Conservation (phyloP, 78 protist species). For the Dictyostelium brefeldianum region DNA sequence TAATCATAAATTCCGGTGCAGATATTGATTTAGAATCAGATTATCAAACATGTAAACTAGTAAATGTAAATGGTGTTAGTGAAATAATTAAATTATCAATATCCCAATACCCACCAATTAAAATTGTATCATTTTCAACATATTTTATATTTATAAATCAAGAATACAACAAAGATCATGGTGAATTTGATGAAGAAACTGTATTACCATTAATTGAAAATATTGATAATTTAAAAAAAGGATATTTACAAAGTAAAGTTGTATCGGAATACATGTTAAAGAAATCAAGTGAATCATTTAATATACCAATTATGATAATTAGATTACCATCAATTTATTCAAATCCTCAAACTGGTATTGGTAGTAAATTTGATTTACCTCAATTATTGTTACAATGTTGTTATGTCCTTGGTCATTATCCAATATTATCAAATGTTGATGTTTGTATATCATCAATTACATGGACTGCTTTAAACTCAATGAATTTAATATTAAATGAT, state of each 20-base stretch:
- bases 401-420: neutral
- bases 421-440: neutral
- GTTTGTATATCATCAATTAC: neutral
- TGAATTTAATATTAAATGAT: neutral
- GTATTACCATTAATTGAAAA: neutral
- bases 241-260: constrained; percentile 46
- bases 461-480: neutral
- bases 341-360: constrained; percentile 32
- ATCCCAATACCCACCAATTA: neutral
- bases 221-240: neutral
- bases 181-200: neutral
- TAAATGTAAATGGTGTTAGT: constrained; percentile 20
- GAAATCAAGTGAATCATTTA: neutral
- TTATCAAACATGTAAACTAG: constrained; percentile 4
- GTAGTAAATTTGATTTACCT: constrained; percentile 9
- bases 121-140: constrained; percentile 34
- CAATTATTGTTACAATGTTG: neutral
- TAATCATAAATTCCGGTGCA: constrained; percentile 38
- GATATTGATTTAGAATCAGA: constrained; percentile 5
- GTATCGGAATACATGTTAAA: constrained; percentile 11
- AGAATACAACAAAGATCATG: neutral
- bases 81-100: constrained; percentile 30
- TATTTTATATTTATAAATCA: constrained; percentile 50
- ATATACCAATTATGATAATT: constrained; percentile 18
- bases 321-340: constrained; percentile 31